Evolutionary conservation across 257 asterid species (phyloP), one percentile per base, ranked within the genome.

Genomic region (Lycium barbarum): DNA sequence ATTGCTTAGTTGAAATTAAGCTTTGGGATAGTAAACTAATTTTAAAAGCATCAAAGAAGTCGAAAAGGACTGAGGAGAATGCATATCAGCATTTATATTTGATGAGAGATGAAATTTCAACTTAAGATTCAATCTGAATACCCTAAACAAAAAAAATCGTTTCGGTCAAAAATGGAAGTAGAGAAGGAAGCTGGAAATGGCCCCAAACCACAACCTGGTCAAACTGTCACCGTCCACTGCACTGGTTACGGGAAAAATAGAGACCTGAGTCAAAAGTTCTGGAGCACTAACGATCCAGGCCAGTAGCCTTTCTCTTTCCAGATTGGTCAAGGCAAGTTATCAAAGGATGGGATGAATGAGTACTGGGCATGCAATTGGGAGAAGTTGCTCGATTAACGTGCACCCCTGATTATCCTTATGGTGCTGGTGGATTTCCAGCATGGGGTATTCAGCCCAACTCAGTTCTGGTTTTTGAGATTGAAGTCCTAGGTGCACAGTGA

Each of bases 331-430:
- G 33, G 33, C 33, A 26, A 26, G 33, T 26, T 26, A 26, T 92
- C 88, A 88, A 93, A 96, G 99, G 99, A 86, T 96, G 99, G 98
- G 99, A 96, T 85, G 98, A 96, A 89, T 98, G 98, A 7, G 98
- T 95, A 63, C 79, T 96, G 86, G 97, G 97, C 82, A 96, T 96
- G 99, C 99, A 93, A 91, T 78, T 94, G 65, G 99, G 98, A 86
- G 99, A 95, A 94, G 91, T 89, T 89, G 98, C 99, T 83, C 93
- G 92, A 74, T 82, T 95, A 54, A 83, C 85, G 90, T 95, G 99
- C 93, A 84, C 99, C 49, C 98, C 98, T 8, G 99, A 95, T 90
- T 94, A 93, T 80, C 98, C 93, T 0, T 95, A 95, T 84, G 99
- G 99, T 0, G 33, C 93, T 0, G 65, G 86, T 72, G 99, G 99